These are phyloP conservation scores for Suzukiozyma palmioleophila DNA, from an alignment of 1,139 yeast genomes.

Conservation along the genomic window DNA sequence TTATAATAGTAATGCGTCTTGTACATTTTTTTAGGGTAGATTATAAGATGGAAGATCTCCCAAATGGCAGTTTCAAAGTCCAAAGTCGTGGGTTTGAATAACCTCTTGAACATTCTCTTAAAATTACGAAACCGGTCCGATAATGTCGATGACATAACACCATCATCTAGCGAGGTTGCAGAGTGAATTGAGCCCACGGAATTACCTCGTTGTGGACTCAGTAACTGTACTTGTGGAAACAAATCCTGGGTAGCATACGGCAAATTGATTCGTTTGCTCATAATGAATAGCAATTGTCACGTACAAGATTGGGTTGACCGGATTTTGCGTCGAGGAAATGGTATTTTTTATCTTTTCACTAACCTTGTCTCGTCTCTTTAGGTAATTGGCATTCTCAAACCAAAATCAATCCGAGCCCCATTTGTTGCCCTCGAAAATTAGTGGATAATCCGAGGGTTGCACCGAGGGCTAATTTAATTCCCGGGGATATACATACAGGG, in stretches of 20 bases:
- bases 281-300: slow-evolving; percentile 6
- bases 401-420: too few relatives aligned
- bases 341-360: too few relatives aligned
- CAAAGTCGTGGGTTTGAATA: slow-evolving; percentile 73
- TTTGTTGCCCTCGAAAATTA: too few relatives aligned
- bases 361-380: too few relatives aligned
- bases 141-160: not conserved
- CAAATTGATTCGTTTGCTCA: slow-evolving; percentile 28
- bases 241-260: slow-evolving; percentile 39
- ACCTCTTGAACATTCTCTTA: slow-evolving; percentile 30
- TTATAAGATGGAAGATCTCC: slow-evolving; percentile 75
- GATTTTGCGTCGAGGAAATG: too few relatives aligned
- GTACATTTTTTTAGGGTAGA: slow-evolving; percentile 78
- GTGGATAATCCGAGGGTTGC: too few relatives aligned
- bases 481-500: too few relatives aligned
- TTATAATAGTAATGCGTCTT: slow-evolving; percentile 73
- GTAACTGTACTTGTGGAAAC: slow-evolving; percentile 18
- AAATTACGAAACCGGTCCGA: slow-evolving; percentile 12
- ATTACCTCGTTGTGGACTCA: not conserved
- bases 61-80: slow-evolving; percentile 92
- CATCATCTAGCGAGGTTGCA: not conserved
- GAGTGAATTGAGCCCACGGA: slow-evolving; percentile 3
- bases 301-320: too few relatives aligned
- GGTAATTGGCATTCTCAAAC: too few relatives aligned
- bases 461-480: too few relatives aligned